Percentiles rank a stretch among this genome's conserved stretches.
Evolutionary conservation across 176 grass and related monocot genomes (phyloP).

Genomic region (Lolium multiflorum): DNA sequence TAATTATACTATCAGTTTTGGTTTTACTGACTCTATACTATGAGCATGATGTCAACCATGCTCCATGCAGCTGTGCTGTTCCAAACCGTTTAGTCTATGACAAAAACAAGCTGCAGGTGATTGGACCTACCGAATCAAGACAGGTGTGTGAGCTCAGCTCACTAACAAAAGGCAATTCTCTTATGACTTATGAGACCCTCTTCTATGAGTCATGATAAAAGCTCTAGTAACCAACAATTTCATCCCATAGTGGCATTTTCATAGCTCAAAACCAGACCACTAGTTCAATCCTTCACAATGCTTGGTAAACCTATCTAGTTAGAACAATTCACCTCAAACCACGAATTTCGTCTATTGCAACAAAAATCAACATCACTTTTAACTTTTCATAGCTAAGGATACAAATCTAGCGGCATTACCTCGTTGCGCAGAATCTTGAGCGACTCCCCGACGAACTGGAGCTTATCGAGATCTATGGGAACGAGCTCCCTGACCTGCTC

Average conservation of each 20-base stretch:
- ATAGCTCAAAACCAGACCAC: neutral
- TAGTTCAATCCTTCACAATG: neutral
- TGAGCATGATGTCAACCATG: neutral
- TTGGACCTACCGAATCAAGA: neutral
- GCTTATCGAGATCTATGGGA: conserved; percentile 83
- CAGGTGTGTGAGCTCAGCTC: neutral
- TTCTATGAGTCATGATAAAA: conserved; percentile 10
- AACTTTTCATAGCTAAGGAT: neutral
- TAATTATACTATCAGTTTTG: neutral
- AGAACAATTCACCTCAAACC: conserved; percentile 11
- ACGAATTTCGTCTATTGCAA: neutral
- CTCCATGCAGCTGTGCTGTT: neutral
- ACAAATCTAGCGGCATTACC: conserved; percentile 57
- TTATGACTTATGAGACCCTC: neutral
- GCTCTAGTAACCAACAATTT: conserved; percentile 18
- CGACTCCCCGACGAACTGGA: conserved; percentile 89
- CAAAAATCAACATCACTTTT: neutral
- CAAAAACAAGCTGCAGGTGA: neutral
- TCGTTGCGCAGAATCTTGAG: conserved; percentile 81
- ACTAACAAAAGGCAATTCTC: neutral
- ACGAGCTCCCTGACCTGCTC: conserved; percentile 66
- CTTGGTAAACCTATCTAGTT: neutral
- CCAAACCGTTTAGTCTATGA: neutral
- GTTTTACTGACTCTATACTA: neutral
- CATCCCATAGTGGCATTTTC: conserved; percentile 13